Conservation (phyloP, 2,329 filamentous ascomycete genomes). For the Tolypocladium pustulatum region DNA sequence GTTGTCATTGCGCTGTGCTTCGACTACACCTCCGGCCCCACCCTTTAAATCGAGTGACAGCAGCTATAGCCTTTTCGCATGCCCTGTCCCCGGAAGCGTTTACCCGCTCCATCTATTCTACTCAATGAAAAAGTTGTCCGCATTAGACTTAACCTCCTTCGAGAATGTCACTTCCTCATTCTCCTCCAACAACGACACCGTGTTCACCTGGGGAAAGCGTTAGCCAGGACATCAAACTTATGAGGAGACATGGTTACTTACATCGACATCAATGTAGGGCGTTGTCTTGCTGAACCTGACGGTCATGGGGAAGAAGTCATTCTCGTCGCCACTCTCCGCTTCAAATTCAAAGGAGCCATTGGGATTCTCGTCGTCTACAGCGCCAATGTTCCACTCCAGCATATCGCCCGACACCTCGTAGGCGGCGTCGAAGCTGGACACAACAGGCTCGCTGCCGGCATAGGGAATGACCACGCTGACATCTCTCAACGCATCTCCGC, state of each 20-base stretch:
- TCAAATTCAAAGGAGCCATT: constrained; percentile 94
- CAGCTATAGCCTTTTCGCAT: background rate
- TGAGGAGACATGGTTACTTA: constrained; percentile 38
- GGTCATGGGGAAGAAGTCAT: constrained; percentile 97
- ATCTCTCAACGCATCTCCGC: constrained; percentile 67
- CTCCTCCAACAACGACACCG: constrained; percentile 62
- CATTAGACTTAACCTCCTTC: constrained; percentile 67
- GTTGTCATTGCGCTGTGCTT: background rate
- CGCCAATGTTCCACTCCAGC: constrained; percentile 87
- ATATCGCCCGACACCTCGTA: constrained; percentile 92
- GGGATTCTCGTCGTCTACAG: constrained; percentile 70
- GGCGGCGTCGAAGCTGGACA: constrained; percentile 86
- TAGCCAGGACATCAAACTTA: constrained; percentile 11
- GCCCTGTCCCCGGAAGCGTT: background rate
- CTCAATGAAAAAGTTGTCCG: constrained; percentile 68
- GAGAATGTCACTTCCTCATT: constrained; percentile 73
- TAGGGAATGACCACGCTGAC: constrained; percentile 86
- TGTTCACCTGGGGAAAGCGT: constrained; percentile 39
- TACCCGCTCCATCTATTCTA: constrained; percentile 25
- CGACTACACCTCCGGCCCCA: background rate
- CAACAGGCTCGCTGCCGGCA: constrained; percentile 68
- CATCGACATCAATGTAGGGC: constrained; percentile 88
- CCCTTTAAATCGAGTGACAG: background rate
- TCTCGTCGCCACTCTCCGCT: constrained; percentile 74
- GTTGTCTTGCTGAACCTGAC: constrained; percentile 77